A percentile compares a stretch with the other conserved stretches of the same genome.
These are phyloP conservation scores for Lipomyces kockii DNA, from an alignment of 805 yeast genomes.

Conservation along the genomic window DNA sequence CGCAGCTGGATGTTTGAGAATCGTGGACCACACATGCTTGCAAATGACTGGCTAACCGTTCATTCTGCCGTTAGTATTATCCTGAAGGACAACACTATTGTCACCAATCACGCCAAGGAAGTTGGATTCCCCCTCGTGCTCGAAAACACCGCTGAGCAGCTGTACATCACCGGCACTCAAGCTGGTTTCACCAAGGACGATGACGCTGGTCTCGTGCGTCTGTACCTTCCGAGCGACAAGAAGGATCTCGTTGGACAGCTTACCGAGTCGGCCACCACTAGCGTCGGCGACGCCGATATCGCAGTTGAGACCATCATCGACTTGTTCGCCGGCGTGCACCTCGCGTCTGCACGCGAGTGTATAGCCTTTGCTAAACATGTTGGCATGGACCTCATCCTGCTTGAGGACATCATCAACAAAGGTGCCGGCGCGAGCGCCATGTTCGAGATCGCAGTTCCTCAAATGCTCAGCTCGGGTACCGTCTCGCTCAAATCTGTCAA, in stretches of 20 bases:
- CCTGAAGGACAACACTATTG: slow-evolving; percentile 25
- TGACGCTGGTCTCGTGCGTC: slow-evolving; percentile 32
- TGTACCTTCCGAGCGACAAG: slow-evolving; percentile 22
- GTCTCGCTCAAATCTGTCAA: slow-evolving; percentile 12
- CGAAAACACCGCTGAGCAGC: slow-evolving; percentile 28
- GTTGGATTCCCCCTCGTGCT: slow-evolving; percentile 24
- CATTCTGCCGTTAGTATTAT: slow-evolving; percentile 32
- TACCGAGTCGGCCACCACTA: slow-evolving; percentile 10
- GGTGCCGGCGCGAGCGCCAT: slow-evolving; percentile 29
- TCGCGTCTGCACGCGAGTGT: slow-evolving; percentile 31
- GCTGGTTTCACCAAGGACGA: slow-evolving; percentile 23
- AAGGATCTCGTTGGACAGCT: slow-evolving; percentile 24
- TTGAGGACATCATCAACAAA: slow-evolving; percentile 23
- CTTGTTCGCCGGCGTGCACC: slow-evolving; percentile 29
- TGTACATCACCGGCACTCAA: slow-evolving; percentile 19
- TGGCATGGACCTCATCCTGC: slow-evolving; percentile 26
- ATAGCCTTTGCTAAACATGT: slow-evolving; percentile 31
- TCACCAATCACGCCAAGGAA: slow-evolving; percentile 26
- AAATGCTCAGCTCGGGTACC: slow-evolving; percentile 17
- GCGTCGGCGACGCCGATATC: slow-evolving; percentile 18
- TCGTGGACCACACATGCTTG: slow-evolving; percentile 30
- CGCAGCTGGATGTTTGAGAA: slow-evolving; percentile 31
- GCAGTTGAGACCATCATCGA: slow-evolving; percentile 28
- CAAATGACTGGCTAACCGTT: slow-evolving; percentile 29
- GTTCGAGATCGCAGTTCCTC: slow-evolving; percentile 19